A percentile compares a stretch with the other conserved stretches of the same genome.
Conservation (phyloP, 371 early-diverging fungal genomes). For the Mortierella sp. region DNA sequence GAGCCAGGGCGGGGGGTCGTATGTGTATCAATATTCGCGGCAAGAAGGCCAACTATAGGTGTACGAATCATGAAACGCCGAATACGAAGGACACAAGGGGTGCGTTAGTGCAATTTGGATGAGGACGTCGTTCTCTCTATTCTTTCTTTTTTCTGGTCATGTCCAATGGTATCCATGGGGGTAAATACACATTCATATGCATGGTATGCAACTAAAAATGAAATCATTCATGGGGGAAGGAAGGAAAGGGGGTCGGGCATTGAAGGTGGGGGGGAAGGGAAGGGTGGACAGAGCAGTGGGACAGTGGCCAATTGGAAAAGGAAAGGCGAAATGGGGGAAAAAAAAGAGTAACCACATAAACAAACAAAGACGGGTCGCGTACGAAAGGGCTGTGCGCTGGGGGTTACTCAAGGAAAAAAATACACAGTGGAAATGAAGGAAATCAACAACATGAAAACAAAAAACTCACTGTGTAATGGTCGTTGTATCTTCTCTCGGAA, state of each 20-base stretch:
- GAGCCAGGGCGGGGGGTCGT: not conserved
- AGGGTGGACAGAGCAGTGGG: conserved; percentile 9
- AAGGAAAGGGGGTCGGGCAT: not conserved
- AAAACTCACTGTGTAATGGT: not conserved
- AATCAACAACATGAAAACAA: not conserved
- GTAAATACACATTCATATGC: not conserved
- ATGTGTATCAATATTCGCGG: not conserved
- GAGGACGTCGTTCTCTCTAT: not conserved
- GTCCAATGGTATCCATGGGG: no score
- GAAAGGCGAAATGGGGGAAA: not conserved
- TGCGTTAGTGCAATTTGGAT: not conserved
- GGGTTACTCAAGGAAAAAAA: no score
- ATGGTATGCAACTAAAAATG: not conserved
- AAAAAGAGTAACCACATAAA: no score
- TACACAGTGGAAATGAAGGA: no score
- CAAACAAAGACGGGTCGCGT: no score
- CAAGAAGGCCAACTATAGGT: no score
- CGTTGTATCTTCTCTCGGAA: not conserved
- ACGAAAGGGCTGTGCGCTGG: no score
- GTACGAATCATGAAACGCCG: not conserved
- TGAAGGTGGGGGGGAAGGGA: not conserved
- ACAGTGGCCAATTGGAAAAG: not conserved
- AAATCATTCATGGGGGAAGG: not conserved
- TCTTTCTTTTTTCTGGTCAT: not conserved
- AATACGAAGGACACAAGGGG: conserved; percentile 7